phyloP scores from a whole-genome alignment of 1,139 yeast species.

The Sugiyamaella sp. region DNA sequence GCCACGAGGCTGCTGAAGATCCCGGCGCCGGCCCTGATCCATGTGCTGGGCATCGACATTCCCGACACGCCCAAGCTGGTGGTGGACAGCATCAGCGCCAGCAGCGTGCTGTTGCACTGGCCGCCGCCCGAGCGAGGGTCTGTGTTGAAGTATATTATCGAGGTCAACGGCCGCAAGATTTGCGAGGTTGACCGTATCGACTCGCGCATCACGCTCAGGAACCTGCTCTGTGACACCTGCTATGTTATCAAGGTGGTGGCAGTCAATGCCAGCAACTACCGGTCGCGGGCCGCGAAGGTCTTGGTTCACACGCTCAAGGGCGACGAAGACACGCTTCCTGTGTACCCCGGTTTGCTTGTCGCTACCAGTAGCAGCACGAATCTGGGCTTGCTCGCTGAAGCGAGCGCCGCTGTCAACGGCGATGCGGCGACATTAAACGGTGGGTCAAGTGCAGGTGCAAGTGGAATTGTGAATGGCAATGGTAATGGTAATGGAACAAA shows the following conservation, averaged over 20 bases:
- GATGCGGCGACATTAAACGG: background rate
- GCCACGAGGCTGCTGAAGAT: constrained; percentile 48
- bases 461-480: background rate
- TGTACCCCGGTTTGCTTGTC: constrained; percentile 13
- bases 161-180: constrained; percentile 52
- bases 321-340: constrained; percentile 17
- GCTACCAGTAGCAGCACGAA: constrained; percentile 5
- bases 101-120: constrained; percentile 61
- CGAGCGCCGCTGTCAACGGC: background rate
- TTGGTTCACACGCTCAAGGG: constrained; percentile 35
- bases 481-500: background rate
- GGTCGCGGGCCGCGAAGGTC: constrained; percentile 37
- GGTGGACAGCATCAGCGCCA: constrained; percentile 55
- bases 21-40: constrained; percentile 55
- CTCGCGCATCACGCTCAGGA: constrained; percentile 45
- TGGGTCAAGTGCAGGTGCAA: background rate
- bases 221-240: constrained; percentile 50
- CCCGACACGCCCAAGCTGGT: constrained; percentile 62
- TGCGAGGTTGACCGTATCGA: constrained; percentile 45
- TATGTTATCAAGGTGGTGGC: constrained; percentile 63
- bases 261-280: constrained; percentile 44
- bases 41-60: constrained; percentile 54
- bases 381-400: constrained; percentile 3
- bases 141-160: constrained; percentile 49
- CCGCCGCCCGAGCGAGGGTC: constrained; percentile 44